Percentiles rank a stretch among this genome's conserved stretches.
These are phyloP conservation scores for Penicillium polonicum DNA, from an alignment of 2,329 filamentous ascomycete species.

Conservation along the genomic window DNA sequence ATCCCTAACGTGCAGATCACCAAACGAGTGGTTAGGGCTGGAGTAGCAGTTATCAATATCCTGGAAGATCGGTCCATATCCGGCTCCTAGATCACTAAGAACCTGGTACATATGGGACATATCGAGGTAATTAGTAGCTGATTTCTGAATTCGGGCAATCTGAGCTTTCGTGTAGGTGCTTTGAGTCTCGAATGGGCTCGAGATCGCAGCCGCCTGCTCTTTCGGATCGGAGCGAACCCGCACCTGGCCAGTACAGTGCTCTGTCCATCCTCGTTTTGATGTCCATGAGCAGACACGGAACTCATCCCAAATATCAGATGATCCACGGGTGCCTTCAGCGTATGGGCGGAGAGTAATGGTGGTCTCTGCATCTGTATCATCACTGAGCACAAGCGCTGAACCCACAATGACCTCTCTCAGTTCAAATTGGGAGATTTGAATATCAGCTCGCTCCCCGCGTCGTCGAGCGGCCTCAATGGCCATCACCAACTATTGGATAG, in stretches of 20 bases:
- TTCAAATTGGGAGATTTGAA: slow-evolving; percentile 46
- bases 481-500: slow-evolving; percentile 25
- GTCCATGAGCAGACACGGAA: slow-evolving; percentile 31
- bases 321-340: slow-evolving; percentile 42
- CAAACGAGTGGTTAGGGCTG: slow-evolving; percentile 28
- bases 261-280: slow-evolving; percentile 27
- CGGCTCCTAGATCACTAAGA: slow-evolving; percentile 49
- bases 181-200: slow-evolving; percentile 16
- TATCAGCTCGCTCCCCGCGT: slow-evolving; percentile 23
- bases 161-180: slow-evolving; percentile 11
- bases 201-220: slow-evolving; percentile 16
- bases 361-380: slow-evolving; percentile 51
- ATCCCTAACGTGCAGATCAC: slow-evolving; percentile 44
- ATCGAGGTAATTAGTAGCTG: slow-evolving; percentile 29
- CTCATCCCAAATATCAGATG: slow-evolving; percentile 29
- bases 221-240: slow-evolving; percentile 21
- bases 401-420: slow-evolving; percentile 50
- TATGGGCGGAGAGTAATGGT: slow-evolving; percentile 47
- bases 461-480: slow-evolving; percentile 36
- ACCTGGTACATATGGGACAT: slow-evolving; percentile 47
- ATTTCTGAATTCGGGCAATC: slow-evolving; percentile 11
- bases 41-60: slow-evolving; percentile 50
- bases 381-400: slow-evolving; percentile 49
- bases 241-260: slow-evolving; percentile 31
- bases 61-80: slow-evolving; percentile 55